These are phyloP conservation scores for Penicillium thymicola DNA, from an alignment of 2,329 filamentous ascomycete genomes.

Conservation along the genomic window DNA sequence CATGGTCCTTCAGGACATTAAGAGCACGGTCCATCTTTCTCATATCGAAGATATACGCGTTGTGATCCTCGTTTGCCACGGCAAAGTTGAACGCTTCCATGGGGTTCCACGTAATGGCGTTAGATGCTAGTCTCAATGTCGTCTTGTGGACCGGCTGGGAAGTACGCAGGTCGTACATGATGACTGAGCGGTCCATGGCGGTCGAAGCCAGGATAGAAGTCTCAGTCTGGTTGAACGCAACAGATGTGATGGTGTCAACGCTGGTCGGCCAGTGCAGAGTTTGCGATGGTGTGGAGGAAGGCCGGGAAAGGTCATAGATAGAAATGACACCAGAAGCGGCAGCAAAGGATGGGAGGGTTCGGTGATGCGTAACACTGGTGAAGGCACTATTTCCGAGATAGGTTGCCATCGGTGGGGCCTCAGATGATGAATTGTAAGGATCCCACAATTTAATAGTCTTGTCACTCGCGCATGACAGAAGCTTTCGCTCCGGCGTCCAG, in stretches of 20 bases:
- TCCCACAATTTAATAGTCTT: constrained; percentile 87
- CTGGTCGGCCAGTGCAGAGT: constrained; percentile 82
- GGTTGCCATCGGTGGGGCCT: constrained; percentile 71
- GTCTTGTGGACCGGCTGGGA: constrained; percentile 77
- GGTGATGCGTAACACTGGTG: constrained; percentile 78
- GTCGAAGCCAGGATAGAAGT: constrained; percentile 85
- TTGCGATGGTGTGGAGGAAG: constrained; percentile 73
- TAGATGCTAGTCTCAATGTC: constrained; percentile 76
- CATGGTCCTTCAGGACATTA: constrained; percentile 87
- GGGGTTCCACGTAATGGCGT: constrained; percentile 87
- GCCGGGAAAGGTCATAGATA: constrained; percentile 81
- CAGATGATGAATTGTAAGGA: constrained; percentile 70
- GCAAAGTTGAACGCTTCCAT: constrained; percentile 97
- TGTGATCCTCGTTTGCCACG: constrained; percentile 91
- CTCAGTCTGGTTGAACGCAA: constrained; percentile 91
- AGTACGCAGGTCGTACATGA: constrained; percentile 90
- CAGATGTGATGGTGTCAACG: constrained; percentile 82
- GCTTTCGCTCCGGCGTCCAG: constrained; percentile 81
- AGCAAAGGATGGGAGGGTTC: constrained; percentile 74
- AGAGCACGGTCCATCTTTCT: constrained; percentile 81
- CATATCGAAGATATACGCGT: constrained; percentile 91
- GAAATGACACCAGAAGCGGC: constrained; percentile 72
- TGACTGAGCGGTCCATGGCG: constrained; percentile 78
- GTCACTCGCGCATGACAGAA: constrained; percentile 84
- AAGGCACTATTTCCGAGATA: constrained; percentile 83